Conservation (phyloP, 2,329 filamentous ascomycete species). For the Helotiales sp. region DNA sequence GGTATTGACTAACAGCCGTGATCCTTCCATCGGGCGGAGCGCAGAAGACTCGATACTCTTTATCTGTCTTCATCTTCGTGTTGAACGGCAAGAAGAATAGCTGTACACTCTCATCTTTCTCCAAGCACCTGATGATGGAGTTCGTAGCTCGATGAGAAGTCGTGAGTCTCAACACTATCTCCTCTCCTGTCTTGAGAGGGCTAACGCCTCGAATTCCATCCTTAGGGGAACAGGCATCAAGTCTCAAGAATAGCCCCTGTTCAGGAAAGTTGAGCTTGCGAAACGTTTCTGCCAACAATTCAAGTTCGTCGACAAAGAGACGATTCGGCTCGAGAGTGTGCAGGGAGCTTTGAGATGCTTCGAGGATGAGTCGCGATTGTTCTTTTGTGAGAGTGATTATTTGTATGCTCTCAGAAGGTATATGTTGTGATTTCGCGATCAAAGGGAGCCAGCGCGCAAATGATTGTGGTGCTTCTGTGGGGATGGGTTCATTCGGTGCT, state of each 20-base stretch:
- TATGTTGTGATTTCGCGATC: constrained; percentile 38
- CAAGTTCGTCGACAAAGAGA: constrained; percentile 36
- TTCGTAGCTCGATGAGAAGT: constrained; percentile 40
- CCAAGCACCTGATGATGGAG: constrained; percentile 34
- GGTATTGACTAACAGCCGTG: constrained; percentile 43
- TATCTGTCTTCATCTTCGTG: constrained; percentile 37
- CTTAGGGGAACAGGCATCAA: constrained; percentile 45
- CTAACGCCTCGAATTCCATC: constrained; percentile 35
- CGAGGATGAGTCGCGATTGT: constrained; percentile 36
- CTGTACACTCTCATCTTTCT: constrained; percentile 20
- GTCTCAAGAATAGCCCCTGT: constrained; percentile 43
- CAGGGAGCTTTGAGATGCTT: constrained; percentile 35
- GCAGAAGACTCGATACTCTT: constrained; percentile 47
- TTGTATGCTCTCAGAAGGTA: constrained; percentile 32
- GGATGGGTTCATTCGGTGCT: constrained; percentile 31
- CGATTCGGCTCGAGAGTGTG: constrained; percentile 34
- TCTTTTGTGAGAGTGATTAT: constrained; percentile 31
- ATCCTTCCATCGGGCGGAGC: constrained; percentile 36
- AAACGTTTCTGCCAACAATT: constrained; percentile 33
- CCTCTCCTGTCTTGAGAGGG: constrained; percentile 28
- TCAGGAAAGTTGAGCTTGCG: constrained; percentile 32
- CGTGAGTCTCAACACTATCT: constrained; percentile 40
- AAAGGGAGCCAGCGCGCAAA: constrained; percentile 45
- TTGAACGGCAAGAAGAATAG: constrained; percentile 45
- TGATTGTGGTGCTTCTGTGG: constrained; percentile 38